Percentiles rank a stretch among this genome's conserved stretches.
Conservation (phyloP, 2,329 filamentous ascomycete species). For the Phoma sp. region DNA sequence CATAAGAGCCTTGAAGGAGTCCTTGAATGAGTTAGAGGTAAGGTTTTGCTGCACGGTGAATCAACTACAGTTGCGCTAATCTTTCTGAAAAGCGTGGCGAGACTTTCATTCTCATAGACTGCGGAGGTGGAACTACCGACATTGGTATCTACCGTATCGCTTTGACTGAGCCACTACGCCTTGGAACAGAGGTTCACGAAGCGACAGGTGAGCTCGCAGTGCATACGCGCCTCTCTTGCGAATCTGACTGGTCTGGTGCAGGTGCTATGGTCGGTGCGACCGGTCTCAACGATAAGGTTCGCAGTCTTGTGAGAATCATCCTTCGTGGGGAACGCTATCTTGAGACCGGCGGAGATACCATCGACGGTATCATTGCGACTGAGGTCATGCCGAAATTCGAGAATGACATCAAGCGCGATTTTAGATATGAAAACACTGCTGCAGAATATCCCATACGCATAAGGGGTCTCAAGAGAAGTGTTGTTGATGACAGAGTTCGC, state of each 20-base stretch:
- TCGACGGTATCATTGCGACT: conserved; percentile 13
- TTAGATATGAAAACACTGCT: conserved; percentile 1
- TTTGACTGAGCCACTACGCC: conserved; percentile 15
- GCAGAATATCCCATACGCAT: conserved; percentile 3
- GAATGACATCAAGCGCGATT: conserved; percentile 10
- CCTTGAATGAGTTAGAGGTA: conserved; percentile 1
- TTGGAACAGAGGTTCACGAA: conserved; percentile 11
- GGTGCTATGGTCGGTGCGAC: conserved; percentile 9
- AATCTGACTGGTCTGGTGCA: neutral
- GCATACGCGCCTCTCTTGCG: too few relatives aligned
- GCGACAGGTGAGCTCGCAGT: conserved; percentile 13
- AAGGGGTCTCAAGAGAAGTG: conserved; percentile 3
- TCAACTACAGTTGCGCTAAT: neutral
- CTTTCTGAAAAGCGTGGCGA: conserved; percentile 11
- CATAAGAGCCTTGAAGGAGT: conserved; percentile 6
- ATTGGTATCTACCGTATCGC: conserved; percentile 15
- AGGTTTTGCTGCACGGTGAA: neutral
- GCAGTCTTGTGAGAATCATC: neutral
- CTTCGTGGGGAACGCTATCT: conserved; percentile 13
- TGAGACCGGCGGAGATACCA: neutral
- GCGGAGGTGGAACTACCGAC: conserved; percentile 24
- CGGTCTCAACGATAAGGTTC: conserved; percentile 16
- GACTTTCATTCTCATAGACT: conserved; percentile 20
- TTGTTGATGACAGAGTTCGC: neutral
- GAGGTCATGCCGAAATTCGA: conserved; percentile 22